These are phyloP conservation scores for Geotrichum carabidarum DNA, from an alignment of 1,139 yeast genomes.

Conservation along the genomic window DNA sequence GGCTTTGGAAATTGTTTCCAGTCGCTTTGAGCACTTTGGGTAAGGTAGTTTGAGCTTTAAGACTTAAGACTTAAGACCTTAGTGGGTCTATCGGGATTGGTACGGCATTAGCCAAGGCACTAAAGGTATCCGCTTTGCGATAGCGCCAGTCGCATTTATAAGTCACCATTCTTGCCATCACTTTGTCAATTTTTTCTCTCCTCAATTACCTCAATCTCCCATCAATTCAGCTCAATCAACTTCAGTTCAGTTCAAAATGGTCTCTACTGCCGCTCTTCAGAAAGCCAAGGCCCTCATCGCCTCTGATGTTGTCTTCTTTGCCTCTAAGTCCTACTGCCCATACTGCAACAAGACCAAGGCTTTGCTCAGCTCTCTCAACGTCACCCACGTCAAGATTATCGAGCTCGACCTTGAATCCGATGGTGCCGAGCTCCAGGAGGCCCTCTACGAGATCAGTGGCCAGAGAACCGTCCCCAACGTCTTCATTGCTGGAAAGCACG, in stretches of 20 bases:
- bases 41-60: too few relatives aligned
- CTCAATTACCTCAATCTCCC: too few relatives aligned
- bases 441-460: slow-evolving; percentile 70
- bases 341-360: slow-evolving; percentile 34
- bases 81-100: too few relatives aligned
- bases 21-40: too few relatives aligned
- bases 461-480: slow-evolving; percentile 93
- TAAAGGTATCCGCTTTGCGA: too few relatives aligned
- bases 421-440: slow-evolving; percentile 70
- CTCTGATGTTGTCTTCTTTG: slow-evolving; percentile 16
- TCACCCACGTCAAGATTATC: slow-evolving; percentile 25
- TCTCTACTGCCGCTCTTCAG: not conserved
- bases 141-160: too few relatives aligned
- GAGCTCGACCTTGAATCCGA: slow-evolving; percentile 39
- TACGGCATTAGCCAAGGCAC: too few relatives aligned
- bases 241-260: slow-evolving; percentile 3
- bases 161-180: too few relatives aligned
- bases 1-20: too few relatives aligned
- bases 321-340: slow-evolving; percentile 21
- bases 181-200: too few relatives aligned
- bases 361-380: slow-evolving; percentile 26
- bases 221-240: too few relatives aligned
- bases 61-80: too few relatives aligned
- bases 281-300: slow-evolving; percentile 14
- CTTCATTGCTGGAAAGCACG: slow-evolving; percentile 82